Base-by-base conservation (phyloP, 805 yeast genomes). In the Maudiozyma bulderi region DNA sequence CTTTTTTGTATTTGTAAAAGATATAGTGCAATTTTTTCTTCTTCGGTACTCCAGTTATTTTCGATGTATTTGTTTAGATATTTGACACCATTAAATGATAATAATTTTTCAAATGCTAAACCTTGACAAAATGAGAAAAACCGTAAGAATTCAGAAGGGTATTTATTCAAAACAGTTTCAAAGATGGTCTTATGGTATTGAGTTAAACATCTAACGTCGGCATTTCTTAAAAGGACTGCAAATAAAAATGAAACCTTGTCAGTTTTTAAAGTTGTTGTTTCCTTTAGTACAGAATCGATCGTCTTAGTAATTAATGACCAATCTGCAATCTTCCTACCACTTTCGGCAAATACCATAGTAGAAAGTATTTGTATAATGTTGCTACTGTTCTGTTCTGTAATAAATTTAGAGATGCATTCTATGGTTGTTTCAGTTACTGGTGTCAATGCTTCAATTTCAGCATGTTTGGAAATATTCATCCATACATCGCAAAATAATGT, bases 291-390 rank as follows among this genome's bases (percentile, higher is more conserved):
- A 28, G 43, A 52, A 28, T 52, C 53, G 11, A 56, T 49, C 29
- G 58, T 15, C 10, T 42, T 38, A 9, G 52, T 48, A 9, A 57
- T 41, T 26, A 13, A 45, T 6, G 51, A 47, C 91, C 91, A 84
- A 52, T 72, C 66, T 1, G 71, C 58, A 3, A 83, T 73, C 57
- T 81, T 82, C 51, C 65, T 75, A 57, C 93, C 93, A 44, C 87
- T 79, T 51, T 84, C 90, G 3, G 86, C 80, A 64, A 82, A 85
- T 0, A 74, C 61, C 45, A 84, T 59, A 0, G 82, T 63, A 0
- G 74, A 61, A 40, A 81, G 55, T 2, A 81, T 47, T 53, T 73
- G 75, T 3, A 68, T 49, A 5, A 70, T 59, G 15, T 66, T 61
- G 7, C 72, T 68, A 3, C 65, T 42, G 13, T 51, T 49, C 13